Percentiles rank a stretch among this genome's conserved stretches.
Conservation (phyloP, 257 asterid genomes). For the Asclepias syriaca region DNA sequence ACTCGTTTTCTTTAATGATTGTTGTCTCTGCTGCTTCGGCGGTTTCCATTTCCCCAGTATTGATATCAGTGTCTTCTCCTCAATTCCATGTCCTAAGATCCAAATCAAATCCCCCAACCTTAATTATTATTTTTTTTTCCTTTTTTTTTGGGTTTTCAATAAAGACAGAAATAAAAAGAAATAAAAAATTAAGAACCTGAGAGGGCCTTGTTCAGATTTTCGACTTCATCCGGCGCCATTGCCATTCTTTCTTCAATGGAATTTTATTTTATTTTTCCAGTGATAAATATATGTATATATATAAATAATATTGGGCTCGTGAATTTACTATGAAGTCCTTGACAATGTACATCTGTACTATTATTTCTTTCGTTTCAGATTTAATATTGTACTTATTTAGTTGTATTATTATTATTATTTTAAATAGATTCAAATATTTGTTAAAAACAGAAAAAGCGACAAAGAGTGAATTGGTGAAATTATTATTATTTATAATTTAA, state of each 20-base stretch:
- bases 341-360: too few species aligned
- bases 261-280: background rate
- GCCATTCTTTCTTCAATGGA: slow-evolving; percentile 30
- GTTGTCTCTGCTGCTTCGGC: slow-evolving; percentile 32
- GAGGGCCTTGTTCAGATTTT: slow-evolving; percentile 61
- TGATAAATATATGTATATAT: background rate
- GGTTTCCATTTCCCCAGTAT: slow-evolving; percentile 64
- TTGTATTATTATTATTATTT: too few species aligned
- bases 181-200: slow-evolving; percentile 36
- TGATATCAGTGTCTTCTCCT: slow-evolving; percentile 58
- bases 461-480: too few species aligned
- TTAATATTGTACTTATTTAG: too few species aligned
- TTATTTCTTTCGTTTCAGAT: too few species aligned
- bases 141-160: too few species aligned
- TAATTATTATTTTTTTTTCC: too few species aligned
- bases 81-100: slow-evolving; percentile 67
- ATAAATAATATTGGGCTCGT: background rate
- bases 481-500: too few species aligned
- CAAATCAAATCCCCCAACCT: too few species aligned
- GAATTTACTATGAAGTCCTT: background rate
- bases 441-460: too few species aligned
- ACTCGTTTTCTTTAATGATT: slow-evolving; percentile 48
- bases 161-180: background rate
- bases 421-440: too few species aligned
- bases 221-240: slow-evolving; percentile 44